These are phyloP conservation scores for Luzula sylvatica DNA, from an alignment of 176 grass and related monocot species.

Conservation along the genomic window DNA sequence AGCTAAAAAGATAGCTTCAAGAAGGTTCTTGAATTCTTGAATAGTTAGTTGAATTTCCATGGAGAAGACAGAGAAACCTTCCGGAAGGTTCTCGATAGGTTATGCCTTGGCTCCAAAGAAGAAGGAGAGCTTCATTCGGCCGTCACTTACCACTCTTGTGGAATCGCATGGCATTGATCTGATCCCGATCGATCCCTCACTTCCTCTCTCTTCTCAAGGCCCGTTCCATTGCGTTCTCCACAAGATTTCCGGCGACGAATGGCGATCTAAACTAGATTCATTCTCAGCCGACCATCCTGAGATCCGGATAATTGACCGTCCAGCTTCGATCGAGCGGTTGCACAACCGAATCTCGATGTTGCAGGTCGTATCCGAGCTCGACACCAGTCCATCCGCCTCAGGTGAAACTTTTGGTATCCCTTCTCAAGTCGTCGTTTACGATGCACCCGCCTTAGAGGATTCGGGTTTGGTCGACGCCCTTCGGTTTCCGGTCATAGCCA, in stretches of 20 bases:
- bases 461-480: slow-evolving; percentile 57
- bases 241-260: slow-evolving; percentile 63
- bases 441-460: slow-evolving; percentile 50
- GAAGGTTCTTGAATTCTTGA: slow-evolving; percentile 5
- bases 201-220: slow-evolving; percentile 57
- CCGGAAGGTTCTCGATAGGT: slow-evolving; percentile 33
- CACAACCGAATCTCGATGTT: slow-evolving; percentile 97
- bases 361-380: slow-evolving; percentile 79
- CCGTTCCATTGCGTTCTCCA: slow-evolving; percentile 84
- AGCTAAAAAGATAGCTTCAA: neutral
- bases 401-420: slow-evolving; percentile 72
- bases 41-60: no score
- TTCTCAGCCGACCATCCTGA: slow-evolving; percentile 41
- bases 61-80: slow-evolving; percentile 3
- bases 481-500: slow-evolving; percentile 82
- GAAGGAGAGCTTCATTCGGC: slow-evolving; percentile 76
- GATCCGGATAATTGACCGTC: slow-evolving; percentile 55
- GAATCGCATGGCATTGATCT: slow-evolving; percentile 49
- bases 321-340: slow-evolving; percentile 73
- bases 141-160: slow-evolving; percentile 42
- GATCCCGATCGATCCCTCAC: slow-evolving; percentile 44
- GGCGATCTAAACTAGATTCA: slow-evolving; percentile 59
- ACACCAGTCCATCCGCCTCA: slow-evolving; percentile 24
- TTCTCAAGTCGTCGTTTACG: slow-evolving; percentile 72
- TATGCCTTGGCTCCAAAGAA: slow-evolving; percentile 84